Percentiles rank a stretch among this genome's conserved stretches.
Evolutionary conservation across 179 eudicot species (phyloP).

Genomic region (Silene noctiflora): DNA sequence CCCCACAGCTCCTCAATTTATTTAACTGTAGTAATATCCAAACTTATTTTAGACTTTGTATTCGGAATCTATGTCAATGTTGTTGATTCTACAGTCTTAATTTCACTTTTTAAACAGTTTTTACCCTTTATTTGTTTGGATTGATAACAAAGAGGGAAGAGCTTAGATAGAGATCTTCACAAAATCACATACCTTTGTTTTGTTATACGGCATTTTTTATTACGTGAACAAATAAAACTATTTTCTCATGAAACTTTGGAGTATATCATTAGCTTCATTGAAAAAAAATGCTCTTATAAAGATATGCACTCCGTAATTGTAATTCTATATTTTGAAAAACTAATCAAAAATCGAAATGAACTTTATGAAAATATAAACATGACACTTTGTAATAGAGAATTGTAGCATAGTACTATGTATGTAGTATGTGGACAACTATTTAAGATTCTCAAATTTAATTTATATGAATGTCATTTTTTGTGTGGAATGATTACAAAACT

Average conservation of each 20-base stretch:
- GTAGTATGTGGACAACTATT: background rate
- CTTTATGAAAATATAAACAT: no score
- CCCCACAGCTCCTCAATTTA: background rate
- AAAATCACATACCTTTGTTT: background rate
- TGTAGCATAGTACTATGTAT: no score
- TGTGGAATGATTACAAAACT: background rate
- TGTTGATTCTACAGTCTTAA: slow-evolving; percentile 11
- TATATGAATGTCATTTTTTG: background rate
- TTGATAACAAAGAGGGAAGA: background rate
- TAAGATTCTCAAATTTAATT: slow-evolving; percentile 8
- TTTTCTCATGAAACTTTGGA: no score
- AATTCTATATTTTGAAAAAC: no score
- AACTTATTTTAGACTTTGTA: background rate
- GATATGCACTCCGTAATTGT: no score
- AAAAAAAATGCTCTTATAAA: no score
- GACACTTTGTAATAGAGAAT: no score
- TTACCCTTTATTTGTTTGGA: background rate
- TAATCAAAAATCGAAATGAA: no score
- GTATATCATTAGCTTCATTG: no score
- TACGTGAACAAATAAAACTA: no score
- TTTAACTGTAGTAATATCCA: background rate
- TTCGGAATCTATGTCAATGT: slow-evolving; percentile 8
- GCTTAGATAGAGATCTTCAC: background rate
- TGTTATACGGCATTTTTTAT: no score
- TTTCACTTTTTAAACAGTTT: slow-evolving; percentile 4